phyloP scores from a whole-genome alignment of 106 monocot genomes.

The Chionographis japonica region DNA sequence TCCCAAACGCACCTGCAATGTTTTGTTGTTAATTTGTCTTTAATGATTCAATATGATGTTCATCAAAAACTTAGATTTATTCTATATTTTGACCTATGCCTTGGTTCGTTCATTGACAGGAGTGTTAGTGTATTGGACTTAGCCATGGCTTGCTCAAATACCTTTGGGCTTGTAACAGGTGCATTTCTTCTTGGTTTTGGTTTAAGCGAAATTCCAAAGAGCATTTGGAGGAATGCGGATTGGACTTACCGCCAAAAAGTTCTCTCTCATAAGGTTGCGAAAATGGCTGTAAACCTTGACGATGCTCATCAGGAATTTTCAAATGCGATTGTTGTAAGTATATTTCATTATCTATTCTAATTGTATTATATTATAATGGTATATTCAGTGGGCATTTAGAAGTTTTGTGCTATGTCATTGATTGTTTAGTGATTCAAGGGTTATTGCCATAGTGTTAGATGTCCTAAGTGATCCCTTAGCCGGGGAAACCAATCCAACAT shows the following conservation, averaged over 20 bases:
- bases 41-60: neutral
- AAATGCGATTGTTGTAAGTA: conserved; percentile 90
- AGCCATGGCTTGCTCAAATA: conserved; percentile 98
- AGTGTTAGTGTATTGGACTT: conserved; percentile 56
- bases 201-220: conserved; percentile 94
- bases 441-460: too few relatives aligned
- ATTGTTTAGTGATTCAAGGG: too few relatives aligned
- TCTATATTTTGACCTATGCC: neutral
- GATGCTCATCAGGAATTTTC: conserved; percentile 97
- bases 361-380: too few relatives aligned
- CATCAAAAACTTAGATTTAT: neutral
- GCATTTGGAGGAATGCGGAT: conserved; percentile 94
- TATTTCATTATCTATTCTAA: neutral
- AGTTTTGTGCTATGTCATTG: too few relatives aligned
- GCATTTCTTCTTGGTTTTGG: conserved; percentile 99
- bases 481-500: too few relatives aligned
- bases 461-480: too few relatives aligned
- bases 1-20: too few relatives aligned
- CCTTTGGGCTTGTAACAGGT: conserved; percentile 99
- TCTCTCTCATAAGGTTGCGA: conserved; percentile 91
- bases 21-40: neutral
- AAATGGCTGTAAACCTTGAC: conserved; percentile 95
- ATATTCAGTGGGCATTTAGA: too few relatives aligned
- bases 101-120: conserved; percentile 37
- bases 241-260: conserved; percentile 89